Percentiles rank a stretch among this genome's conserved stretches.
Evolutionary conservation across 2,329 filamentous ascomycete species (phyloP).

Genomic region (Trichoderma gracile): DNA sequence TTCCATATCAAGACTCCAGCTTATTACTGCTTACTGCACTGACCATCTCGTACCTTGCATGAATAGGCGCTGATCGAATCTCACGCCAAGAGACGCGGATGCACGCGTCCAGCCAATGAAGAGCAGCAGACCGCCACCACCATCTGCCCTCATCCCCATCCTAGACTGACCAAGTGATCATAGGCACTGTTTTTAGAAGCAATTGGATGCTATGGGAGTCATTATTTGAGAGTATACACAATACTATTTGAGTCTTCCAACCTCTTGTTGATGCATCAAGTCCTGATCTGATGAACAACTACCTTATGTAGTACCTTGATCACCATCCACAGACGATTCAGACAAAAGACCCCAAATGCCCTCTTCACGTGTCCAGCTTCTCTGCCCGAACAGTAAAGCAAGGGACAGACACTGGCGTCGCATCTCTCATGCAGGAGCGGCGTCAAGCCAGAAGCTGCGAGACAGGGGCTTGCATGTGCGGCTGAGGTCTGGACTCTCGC

Average conservation of each 20-base stretch:
- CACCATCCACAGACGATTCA: background rate
- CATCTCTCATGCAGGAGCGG: background rate
- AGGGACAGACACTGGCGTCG: background rate
- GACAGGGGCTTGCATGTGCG: slow-evolving; percentile 7
- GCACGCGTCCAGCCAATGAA: background rate
- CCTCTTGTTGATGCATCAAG: too few relatives aligned
- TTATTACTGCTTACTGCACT: too few relatives aligned
- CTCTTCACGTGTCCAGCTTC: too few relatives aligned
- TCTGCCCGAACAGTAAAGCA: too few relatives aligned
- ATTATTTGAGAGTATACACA: too few relatives aligned
- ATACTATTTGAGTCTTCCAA: too few relatives aligned
- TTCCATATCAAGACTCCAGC: too few relatives aligned
- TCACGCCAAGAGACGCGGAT: background rate
- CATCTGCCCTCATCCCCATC: background rate
- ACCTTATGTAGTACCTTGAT: background rate
- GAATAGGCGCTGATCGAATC: background rate
- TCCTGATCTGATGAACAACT: too few relatives aligned
- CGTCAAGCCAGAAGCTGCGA: background rate
- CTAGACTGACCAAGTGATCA: too few relatives aligned
- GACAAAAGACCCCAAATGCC: too few relatives aligned
- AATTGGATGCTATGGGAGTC: too few relatives aligned
- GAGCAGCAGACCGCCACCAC: background rate
- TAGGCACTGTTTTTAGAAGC: too few relatives aligned
- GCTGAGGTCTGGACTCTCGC: slow-evolving; percentile 4
- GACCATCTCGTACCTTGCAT: background rate